These are phyloP conservation scores for Candida ficus DNA, from an alignment of 805 yeast genomes.

Conservation along the genomic window DNA sequence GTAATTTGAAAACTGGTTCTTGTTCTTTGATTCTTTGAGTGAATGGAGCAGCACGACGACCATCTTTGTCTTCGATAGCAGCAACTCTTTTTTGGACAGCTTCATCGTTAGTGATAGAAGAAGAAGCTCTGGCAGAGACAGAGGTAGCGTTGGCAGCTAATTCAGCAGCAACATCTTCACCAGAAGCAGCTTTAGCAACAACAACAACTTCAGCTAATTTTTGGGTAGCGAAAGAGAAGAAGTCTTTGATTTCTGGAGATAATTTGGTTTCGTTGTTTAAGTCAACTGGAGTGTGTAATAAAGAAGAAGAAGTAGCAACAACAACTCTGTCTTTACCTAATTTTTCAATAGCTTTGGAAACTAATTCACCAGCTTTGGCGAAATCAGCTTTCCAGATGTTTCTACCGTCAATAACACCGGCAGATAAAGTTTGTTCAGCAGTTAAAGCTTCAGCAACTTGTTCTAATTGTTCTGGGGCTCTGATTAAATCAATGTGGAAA, in stretches of 20 bases:
- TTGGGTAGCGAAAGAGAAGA: slow-evolving; percentile 98
- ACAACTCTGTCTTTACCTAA: slow-evolving; percentile 83
- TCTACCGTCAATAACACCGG: slow-evolving; percentile 98
- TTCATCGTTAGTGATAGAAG: slow-evolving; percentile 86
- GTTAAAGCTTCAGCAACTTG: slow-evolving; percentile 65
- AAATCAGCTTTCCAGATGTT: slow-evolving; percentile 99
- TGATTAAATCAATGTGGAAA: slow-evolving; percentile 93
- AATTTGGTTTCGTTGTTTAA: slow-evolving; percentile 88
- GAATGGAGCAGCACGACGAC: slow-evolving; percentile 85
- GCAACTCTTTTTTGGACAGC: slow-evolving; percentile 86
- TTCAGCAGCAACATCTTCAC: slow-evolving; percentile 70
- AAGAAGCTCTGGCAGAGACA: slow-evolving; percentile 77
- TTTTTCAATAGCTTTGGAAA: slow-evolving; percentile 76
- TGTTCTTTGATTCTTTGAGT: slow-evolving; percentile 83
- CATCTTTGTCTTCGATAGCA: slow-evolving; percentile 65
- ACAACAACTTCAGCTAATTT: slow-evolving; percentile 88
- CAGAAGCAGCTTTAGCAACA: slow-evolving; percentile 82
- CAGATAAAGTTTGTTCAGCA: slow-evolving; percentile 77
- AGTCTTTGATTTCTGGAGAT: slow-evolving; percentile 86
- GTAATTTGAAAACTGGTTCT: slow-evolving; percentile 83
- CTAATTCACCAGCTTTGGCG: slow-evolving; percentile 76
- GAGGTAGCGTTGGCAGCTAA: slow-evolving; percentile 85
- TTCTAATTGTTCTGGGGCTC: slow-evolving; percentile 94
- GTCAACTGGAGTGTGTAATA: slow-evolving; percentile 98
- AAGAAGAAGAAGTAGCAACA: slow-evolving; percentile 93